Percentiles rank a stretch among this genome's conserved stretches.
Conservation (phyloP, 805 yeast species). For the Saccharomycopsis fibuligera region DNA sequence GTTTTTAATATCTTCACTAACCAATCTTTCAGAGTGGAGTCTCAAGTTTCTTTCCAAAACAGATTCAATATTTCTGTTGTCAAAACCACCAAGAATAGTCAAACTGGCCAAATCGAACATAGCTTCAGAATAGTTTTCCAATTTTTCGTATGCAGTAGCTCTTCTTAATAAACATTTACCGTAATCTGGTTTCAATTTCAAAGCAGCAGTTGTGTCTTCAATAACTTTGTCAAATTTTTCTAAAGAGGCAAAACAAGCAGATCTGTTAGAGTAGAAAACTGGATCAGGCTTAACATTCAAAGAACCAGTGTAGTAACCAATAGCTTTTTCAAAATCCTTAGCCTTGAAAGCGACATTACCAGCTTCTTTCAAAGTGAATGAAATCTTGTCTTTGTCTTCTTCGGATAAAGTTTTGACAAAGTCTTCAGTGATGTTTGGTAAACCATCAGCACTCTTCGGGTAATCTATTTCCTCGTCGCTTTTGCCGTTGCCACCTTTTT, state of each 20-base stretch:
- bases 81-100: constrained; percentile 78
- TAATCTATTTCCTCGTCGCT: constrained; percentile 42
- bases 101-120: constrained; percentile 88
- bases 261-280: constrained; percentile 87
- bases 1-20: constrained; percentile 49
- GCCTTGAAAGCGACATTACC: constrained; percentile 77
- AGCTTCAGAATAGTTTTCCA: constrained; percentile 75
- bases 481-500: constrained; percentile 40
- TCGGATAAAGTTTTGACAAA: constrained; percentile 38
- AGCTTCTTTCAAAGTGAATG: constrained; percentile 75
- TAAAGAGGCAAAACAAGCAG: constrained; percentile 88
- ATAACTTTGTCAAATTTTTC: constrained; percentile 77
- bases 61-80: constrained; percentile 68
- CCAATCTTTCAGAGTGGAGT: constrained; percentile 68
- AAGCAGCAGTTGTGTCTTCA: constrained; percentile 81
- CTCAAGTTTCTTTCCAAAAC: constrained; percentile 82
- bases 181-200: constrained; percentile 82
- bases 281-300: constrained; percentile 70
- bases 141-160: constrained; percentile 82
- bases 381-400: constrained; percentile 55
- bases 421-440: constrained; percentile 50
- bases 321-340: constrained; percentile 69
- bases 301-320: constrained; percentile 74
- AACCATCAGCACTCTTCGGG: constrained; percentile 51
- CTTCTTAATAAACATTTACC: constrained; percentile 89